Conservation (phyloP, 139 green algal genomes). For the Nannochloris sp. region DNA sequence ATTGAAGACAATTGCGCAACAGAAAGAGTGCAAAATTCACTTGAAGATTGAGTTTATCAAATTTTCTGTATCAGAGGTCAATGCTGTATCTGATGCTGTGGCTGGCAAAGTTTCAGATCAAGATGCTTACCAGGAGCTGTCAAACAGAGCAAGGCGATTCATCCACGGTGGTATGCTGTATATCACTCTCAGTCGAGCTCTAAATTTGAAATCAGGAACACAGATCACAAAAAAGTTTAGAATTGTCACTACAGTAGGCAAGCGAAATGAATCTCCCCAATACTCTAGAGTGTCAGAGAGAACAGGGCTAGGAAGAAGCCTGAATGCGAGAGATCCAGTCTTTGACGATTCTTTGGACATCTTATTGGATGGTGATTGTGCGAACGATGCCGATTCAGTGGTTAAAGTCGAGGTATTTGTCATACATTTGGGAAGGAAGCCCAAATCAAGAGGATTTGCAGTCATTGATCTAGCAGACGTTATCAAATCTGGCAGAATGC, state of each 20-base stretch:
- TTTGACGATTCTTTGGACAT: constrained; percentile 29
- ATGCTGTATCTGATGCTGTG: not conserved
- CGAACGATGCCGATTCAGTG: not conserved
- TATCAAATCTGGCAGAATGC: constrained; percentile 2
- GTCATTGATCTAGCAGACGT: constrained; percentile 10
- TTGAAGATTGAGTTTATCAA: constrained; percentile 6
- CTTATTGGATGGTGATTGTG: constrained; percentile 13
- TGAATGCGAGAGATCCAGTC: constrained; percentile 15
- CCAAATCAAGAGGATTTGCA: constrained; percentile 10
- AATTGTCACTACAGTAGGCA: not conserved
- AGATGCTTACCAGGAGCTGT: not conserved
- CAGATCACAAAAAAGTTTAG: constrained; percentile 1
- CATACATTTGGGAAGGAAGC: not conserved
- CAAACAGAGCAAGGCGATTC: not conserved
- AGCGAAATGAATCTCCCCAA: not conserved
- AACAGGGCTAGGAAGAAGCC: not conserved
- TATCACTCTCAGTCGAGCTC: constrained; percentile 12
- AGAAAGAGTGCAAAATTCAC: no score
- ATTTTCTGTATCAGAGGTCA: constrained; percentile 1
- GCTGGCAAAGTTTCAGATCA: constrained; percentile 1
- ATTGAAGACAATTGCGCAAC: no score
- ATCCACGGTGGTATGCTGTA: constrained; percentile 23
- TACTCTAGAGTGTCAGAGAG: constrained; percentile 10
- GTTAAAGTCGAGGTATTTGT: constrained; percentile 18
- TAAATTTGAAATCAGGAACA: constrained; percentile 3